Evolutionary conservation across 768 basidiomycete genomes (phyloP).

Genomic region (Lactarius tabidus): DNA sequence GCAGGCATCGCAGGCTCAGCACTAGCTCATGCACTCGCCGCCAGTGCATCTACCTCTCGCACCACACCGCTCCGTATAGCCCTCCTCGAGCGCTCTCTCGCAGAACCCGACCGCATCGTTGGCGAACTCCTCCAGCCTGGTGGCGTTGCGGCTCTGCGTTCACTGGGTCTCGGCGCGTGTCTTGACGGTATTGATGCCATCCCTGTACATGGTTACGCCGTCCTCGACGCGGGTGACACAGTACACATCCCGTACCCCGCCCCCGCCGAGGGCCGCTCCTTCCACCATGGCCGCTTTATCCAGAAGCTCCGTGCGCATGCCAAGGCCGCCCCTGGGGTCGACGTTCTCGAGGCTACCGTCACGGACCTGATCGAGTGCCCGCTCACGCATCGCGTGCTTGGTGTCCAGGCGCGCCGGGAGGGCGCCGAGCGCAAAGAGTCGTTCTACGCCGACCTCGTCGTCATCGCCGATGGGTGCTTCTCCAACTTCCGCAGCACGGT

Average conservation of each 20-base stretch:
- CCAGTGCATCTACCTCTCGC: conserved; percentile 40
- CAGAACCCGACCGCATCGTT: conserved; percentile 94
- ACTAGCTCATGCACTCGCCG: conserved; percentile 80
- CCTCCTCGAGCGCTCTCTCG: conserved; percentile 85
- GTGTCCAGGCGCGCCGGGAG: conserved; percentile 52
- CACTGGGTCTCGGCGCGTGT: conserved; percentile 71
- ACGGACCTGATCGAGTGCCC: conserved; percentile 66
- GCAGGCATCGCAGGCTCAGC: conserved; percentile 88
- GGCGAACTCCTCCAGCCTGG: conserved; percentile 96
- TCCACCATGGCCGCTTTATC: conserved; percentile 93
- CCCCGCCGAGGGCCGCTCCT: conserved; percentile 68
- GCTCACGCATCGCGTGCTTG: conserved; percentile 51
- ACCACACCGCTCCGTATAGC: conserved; percentile 66
- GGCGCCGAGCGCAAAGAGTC: conserved; percentile 43
- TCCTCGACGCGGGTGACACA: conserved; percentile 57
- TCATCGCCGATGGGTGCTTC: conserved; percentile 93
- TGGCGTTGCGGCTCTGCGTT: conserved; percentile 69
- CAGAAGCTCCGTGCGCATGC: conserved; percentile 71
- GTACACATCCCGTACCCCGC: conserved; percentile 90
- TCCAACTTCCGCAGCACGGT: conserved; percentile 81
- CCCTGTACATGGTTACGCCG: conserved; percentile 80
- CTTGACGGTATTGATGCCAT: conserved; percentile 89
- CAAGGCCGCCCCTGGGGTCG: conserved; percentile 55
- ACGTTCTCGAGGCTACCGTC: conserved; percentile 82
- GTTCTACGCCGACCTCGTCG: conserved; percentile 70